Conservation (phyloP, 768 basidiomycete species). For the Melanogaster broomeanus region DNA sequence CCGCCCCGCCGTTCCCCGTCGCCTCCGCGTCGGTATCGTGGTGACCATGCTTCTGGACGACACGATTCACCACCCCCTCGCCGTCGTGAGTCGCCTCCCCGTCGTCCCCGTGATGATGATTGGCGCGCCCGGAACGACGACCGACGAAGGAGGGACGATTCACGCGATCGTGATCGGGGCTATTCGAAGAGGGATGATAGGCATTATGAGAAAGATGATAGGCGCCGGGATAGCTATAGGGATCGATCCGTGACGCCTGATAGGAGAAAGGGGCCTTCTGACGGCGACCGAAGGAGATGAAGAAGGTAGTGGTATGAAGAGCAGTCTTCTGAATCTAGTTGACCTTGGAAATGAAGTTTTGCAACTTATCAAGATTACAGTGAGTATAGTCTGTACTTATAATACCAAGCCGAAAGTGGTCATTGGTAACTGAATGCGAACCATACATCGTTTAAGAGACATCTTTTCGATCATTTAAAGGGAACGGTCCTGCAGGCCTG, state of each 20-base stretch:
- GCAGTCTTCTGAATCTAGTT: too few species aligned
- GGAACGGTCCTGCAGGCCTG: too few species aligned
- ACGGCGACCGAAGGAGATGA: conserved; percentile 23
- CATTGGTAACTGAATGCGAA: too few species aligned
- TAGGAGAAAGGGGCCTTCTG: conserved; percentile 20
- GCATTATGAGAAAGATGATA: conserved; percentile 23
- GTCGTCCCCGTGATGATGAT: conserved; percentile 17
- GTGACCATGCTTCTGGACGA: conserved; percentile 21
- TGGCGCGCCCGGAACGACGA: conserved; percentile 17
- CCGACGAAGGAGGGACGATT: conserved; percentile 26
- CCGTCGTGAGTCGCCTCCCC: conserved; percentile 23
- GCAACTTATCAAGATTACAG: background rate
- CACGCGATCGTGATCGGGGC: conserved; percentile 22
- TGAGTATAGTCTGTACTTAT: conserved; percentile 3
- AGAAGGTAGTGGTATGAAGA: background rate
- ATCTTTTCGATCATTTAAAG: too few species aligned
- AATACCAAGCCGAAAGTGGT: background rate
- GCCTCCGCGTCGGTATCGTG: conserved; percentile 27
- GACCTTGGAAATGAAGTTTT: too few species aligned
- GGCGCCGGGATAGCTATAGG: conserved; percentile 18
- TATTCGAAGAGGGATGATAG: conserved; percentile 20
- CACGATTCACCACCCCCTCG: conserved; percentile 27
- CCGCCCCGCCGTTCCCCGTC: conserved; percentile 31
- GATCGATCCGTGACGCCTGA: conserved; percentile 28
- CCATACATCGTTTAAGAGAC: too few species aligned